Conservation (phyloP, 2,329 filamentous ascomycete species). For the Metarhizium brunneum region DNA sequence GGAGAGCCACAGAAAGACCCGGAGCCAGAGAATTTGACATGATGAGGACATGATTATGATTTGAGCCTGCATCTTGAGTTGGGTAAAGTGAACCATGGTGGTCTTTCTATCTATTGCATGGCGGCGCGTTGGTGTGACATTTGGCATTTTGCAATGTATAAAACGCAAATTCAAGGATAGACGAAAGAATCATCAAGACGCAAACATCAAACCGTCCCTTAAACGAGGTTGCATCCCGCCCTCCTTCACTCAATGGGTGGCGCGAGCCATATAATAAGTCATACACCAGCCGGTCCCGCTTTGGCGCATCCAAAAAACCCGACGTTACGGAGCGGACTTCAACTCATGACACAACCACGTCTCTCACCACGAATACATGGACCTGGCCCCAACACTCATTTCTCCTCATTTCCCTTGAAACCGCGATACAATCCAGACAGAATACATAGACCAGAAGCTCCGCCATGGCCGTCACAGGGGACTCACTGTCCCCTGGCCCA, state of each 20-base stretch:
- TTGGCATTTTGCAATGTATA: no score
- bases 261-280: background rate
- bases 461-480: slow-evolving; percentile 4
- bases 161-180: no score
- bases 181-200: no score
- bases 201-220: no score
- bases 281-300: background rate
- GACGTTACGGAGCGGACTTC: background rate
- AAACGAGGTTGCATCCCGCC: no score
- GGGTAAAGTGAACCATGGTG: no score
- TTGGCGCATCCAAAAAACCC: background rate
- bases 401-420: background rate
- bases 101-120: no score
- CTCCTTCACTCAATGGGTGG: no score
- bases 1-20: background rate
- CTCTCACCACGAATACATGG: background rate
- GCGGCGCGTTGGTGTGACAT: no score
- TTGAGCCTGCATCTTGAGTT: no score
- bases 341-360: background rate
- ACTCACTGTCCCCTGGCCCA: background rate
- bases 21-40: no score
- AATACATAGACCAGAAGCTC: background rate
- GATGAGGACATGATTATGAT: no score
- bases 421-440: background rate
- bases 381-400: background rate